Percentiles rank a stretch among this genome's conserved stretches.
phyloP scores from a whole-genome alignment of 306 rosid species.

The Cicer yamashitae region DNA sequence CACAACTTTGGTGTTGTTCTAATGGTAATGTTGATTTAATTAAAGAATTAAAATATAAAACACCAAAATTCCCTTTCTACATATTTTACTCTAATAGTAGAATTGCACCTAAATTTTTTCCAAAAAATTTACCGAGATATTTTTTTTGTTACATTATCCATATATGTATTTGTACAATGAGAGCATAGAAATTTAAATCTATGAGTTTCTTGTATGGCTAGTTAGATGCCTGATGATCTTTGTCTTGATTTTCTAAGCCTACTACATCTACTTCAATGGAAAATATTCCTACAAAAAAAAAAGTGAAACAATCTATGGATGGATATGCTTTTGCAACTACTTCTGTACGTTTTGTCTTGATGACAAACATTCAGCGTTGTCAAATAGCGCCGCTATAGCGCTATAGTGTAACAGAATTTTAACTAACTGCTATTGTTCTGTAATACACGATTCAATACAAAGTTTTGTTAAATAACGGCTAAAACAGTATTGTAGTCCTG shows the following conservation, averaged over 20 bases:
- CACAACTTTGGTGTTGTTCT: neutral
- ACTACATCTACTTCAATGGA: no score
- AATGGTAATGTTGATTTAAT: neutral
- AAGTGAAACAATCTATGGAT: neutral
- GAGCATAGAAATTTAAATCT: neutral
- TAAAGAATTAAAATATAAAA: neutral
- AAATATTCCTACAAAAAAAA: neutral
- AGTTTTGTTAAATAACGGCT: no score
- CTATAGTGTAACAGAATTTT: no score
- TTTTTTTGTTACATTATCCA: no score
- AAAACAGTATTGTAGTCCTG: no score
- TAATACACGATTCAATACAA: no score
- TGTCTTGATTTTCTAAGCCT: no score
- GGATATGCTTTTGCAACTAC: slow-evolving; percentile 1
- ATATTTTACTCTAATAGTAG: no score
- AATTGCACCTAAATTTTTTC: no score
- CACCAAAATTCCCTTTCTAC: neutral
- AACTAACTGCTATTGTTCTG: no score
- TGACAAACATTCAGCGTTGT: neutral
- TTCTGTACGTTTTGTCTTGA: neutral
- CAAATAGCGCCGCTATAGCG: no score
- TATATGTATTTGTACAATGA: neutral
- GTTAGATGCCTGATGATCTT: neutral
- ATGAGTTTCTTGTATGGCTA: neutral
- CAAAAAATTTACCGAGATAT: no score